Evolutionary conservation across 148 eudicot species (phyloP).

Genomic region (Cornus suecica): DNA sequence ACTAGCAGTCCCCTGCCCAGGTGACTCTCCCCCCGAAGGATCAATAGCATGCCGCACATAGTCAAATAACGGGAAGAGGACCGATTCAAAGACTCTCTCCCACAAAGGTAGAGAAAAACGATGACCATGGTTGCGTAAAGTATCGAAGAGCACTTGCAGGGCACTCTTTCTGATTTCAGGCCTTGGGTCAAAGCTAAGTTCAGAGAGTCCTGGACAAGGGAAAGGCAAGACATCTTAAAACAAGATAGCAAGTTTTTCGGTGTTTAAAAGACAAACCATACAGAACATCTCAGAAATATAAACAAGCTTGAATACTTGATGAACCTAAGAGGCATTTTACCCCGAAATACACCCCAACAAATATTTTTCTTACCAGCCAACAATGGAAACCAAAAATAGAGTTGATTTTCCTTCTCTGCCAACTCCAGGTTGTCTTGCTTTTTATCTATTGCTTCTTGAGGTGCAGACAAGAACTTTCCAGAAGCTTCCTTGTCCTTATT

Average conservation of each 20-base stretch:
- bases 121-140: constrained; percentile 88
- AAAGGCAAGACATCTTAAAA: background rate
- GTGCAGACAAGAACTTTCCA: constrained; percentile 45
- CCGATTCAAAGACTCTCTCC: constrained; percentile 96
- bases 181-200: constrained; percentile 98
- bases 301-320: background rate
- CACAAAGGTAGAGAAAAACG: constrained; percentile 88
- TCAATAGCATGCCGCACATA: constrained; percentile 91
- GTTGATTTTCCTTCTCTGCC: constrained; percentile 76
- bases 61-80: constrained; percentile 92
- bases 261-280: background rate
- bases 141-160: constrained; percentile 84
- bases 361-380: constrained; percentile 74
- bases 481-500: constrained; percentile 51
- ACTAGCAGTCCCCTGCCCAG: constrained; percentile 40
- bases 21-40: constrained; percentile 58
- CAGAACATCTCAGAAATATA: background rate
- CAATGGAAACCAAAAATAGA: constrained; percentile 95
- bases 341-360: background rate
- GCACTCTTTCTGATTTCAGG: constrained; percentile 94
- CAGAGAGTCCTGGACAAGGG: constrained; percentile 71
- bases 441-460: constrained; percentile 51
- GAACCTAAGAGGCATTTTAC: background rate
- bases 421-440: constrained; percentile 59
- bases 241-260: background rate